These are phyloP conservation scores for Dentipellis sp. DNA, from an alignment of 768 basidiomycete genomes.

Conservation along the genomic window DNA sequence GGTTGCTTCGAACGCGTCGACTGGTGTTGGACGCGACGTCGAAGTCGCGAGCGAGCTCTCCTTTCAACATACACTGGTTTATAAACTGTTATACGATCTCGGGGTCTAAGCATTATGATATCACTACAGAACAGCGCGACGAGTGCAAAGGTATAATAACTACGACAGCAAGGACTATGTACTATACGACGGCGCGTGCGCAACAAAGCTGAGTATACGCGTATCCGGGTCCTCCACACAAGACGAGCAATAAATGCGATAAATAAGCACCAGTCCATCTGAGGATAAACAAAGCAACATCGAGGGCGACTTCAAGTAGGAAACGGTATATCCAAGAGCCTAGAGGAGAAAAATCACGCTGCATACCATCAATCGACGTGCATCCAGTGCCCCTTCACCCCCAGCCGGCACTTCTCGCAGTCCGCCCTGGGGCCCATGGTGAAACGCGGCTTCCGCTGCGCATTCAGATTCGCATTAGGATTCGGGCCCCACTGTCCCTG, in stretches of 20 bases:
- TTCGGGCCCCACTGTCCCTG: background rate
- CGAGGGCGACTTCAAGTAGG: no score
- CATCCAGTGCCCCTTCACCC: background rate
- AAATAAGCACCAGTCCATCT: no score
- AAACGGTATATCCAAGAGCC: background rate
- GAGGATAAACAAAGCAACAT: no score
- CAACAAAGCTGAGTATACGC: background rate
- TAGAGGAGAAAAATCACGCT: background rate
- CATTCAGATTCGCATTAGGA: background rate
- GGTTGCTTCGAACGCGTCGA: no score
- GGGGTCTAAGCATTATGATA: no score
- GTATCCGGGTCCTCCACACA: background rate
- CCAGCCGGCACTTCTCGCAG: conserved; percentile 55
- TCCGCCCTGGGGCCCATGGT: conserved; percentile 67
- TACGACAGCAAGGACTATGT: background rate
- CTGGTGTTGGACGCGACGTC: no score
- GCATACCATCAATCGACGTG: background rate
- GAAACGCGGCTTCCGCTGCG: conserved; percentile 37
- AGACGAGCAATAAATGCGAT: background rate
- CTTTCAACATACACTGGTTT: no score
- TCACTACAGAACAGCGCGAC: no score
- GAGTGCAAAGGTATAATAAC: no score
- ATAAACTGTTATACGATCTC: no score
- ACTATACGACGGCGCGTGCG: background rate
- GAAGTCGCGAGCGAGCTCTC: no score